phyloP scores from a whole-genome alignment of 495 filamentous ascomycete species.

The Penicillium cataractarum region DNA sequence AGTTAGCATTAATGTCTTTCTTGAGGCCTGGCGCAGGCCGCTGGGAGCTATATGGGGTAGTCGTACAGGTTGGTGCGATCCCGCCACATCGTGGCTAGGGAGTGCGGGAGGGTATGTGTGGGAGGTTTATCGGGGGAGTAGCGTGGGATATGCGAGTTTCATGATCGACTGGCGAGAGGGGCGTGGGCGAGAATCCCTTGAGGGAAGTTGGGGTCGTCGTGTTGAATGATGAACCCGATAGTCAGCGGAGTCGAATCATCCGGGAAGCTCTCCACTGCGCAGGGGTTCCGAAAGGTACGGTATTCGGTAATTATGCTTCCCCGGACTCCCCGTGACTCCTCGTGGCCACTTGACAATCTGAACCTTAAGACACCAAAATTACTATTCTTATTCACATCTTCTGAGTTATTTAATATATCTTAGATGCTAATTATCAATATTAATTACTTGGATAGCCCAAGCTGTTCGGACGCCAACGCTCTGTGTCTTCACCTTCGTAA shows the following conservation, averaged over 20 bases:
- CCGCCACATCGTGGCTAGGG: conserved; percentile 78
- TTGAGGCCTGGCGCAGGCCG: neutral
- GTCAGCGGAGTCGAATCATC: conserved; percentile 15
- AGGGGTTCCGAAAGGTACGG: conserved; percentile 12
- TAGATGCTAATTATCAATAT: too few relatives aligned
- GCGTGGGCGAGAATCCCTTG: conserved; percentile 2
- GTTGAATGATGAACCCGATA: conserved; percentile 14
- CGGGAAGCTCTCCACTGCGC: conserved; percentile 19
- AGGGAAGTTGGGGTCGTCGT: neutral
- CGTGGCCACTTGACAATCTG: neutral
- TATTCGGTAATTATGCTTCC: conserved; percentile 7
- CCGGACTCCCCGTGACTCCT: neutral
- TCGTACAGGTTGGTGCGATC: conserved; percentile 95
- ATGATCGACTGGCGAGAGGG: conserved; percentile 16
- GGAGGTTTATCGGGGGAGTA: conserved; percentile 22
- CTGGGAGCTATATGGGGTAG: conserved; percentile 4
- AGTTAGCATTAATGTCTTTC: conserved; percentile 8
- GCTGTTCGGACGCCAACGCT: too few relatives aligned
- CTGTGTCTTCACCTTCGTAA: neutral
- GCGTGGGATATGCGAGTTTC: conserved; percentile 11
- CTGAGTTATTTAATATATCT: too few relatives aligned
- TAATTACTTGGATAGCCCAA: neutral
- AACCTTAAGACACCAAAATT: neutral
- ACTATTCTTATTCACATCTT: neutral
- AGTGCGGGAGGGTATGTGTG: conserved; percentile 14